These are phyloP conservation scores for Malus hybrid DNA, from an alignment of 331 rosid genomes.

Conservation along the genomic window DNA sequence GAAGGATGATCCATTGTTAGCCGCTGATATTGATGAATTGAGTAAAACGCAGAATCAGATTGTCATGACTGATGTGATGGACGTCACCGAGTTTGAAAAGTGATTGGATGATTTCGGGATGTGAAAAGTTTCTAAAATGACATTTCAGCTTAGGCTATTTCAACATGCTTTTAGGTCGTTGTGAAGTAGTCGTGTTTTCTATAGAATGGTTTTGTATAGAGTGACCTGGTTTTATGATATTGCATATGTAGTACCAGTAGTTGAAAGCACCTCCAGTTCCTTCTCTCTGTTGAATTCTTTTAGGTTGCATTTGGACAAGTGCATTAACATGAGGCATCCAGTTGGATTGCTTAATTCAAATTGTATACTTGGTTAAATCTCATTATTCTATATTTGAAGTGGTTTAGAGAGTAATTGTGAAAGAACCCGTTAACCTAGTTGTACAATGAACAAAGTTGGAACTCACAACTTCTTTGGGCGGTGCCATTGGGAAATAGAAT, in stretches of 20 bases:
- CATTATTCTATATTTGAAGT: too few relatives aligned
- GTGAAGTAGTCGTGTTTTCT: neutral
- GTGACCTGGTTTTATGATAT: neutral
- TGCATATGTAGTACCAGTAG: neutral
- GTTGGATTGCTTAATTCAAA: too few relatives aligned
- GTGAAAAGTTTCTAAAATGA: neutral
- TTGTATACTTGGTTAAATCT: too few relatives aligned
- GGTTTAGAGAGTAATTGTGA: too few relatives aligned
- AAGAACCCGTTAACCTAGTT: too few relatives aligned
- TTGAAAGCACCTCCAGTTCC: neutral
- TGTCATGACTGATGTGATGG: constrained; percentile 30
- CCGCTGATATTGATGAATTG: constrained; percentile 67
- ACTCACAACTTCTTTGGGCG: too few relatives aligned
- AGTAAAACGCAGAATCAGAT: constrained; percentile 36
- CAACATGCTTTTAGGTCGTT: neutral
- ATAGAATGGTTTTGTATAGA: neutral
- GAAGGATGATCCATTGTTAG: constrained; percentile 50
- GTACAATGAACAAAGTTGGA: too few relatives aligned
- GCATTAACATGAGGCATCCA: too few relatives aligned
- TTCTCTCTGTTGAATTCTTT: neutral
- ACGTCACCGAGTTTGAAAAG: constrained; percentile 59
- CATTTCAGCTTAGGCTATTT: neutral
- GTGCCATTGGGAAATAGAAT: too few relatives aligned
- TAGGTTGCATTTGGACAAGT: too few relatives aligned
- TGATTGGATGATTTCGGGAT: neutral